These are phyloP conservation scores for Tylopilus sp. DNA, from an alignment of 768 basidiomycete genomes.

Conservation along the genomic window DNA sequence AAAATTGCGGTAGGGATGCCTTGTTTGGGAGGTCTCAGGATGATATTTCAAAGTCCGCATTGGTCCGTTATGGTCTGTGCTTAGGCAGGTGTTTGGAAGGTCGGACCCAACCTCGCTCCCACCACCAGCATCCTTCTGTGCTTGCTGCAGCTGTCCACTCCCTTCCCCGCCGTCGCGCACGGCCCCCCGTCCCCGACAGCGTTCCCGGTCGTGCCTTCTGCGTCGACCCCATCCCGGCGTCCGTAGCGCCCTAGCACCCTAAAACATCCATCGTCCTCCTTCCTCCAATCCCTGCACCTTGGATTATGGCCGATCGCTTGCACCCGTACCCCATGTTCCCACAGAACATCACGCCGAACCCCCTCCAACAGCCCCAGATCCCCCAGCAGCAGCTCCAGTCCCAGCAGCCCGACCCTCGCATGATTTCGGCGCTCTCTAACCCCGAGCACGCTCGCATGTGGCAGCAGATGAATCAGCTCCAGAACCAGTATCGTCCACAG, in stretches of 20 bases:
- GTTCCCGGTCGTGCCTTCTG: conserved; percentile 19
- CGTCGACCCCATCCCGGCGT: conserved; percentile 23
- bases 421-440: conserved; percentile 41
- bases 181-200: conserved; percentile 31
- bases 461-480: conserved; percentile 53
- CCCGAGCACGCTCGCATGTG: conserved; percentile 53
- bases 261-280: conserved; percentile 31
- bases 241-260: conserved; percentile 25
- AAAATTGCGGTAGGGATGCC: conserved; percentile 13
- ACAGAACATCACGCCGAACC: conserved; percentile 42
- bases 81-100: conserved; percentile 39
- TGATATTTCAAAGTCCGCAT: conserved; percentile 31
- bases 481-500: conserved; percentile 42
- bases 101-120: conserved; percentile 53
- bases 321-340: conserved; percentile 54
- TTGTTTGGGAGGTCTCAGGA: conserved; percentile 12
- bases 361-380: conserved; percentile 42
- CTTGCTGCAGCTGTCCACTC: conserved; percentile 30
- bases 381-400: conserved; percentile 46
- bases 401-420: conserved; percentile 38
- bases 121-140: conserved; percentile 48
- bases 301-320: conserved; percentile 62
- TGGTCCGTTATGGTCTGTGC: conserved; percentile 36
- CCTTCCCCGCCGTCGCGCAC: conserved; percentile 48
- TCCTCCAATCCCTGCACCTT: conserved; percentile 24